Conservation (phyloP, 768 basidiomycete species). For the Hypholoma sublateritium region DNA sequence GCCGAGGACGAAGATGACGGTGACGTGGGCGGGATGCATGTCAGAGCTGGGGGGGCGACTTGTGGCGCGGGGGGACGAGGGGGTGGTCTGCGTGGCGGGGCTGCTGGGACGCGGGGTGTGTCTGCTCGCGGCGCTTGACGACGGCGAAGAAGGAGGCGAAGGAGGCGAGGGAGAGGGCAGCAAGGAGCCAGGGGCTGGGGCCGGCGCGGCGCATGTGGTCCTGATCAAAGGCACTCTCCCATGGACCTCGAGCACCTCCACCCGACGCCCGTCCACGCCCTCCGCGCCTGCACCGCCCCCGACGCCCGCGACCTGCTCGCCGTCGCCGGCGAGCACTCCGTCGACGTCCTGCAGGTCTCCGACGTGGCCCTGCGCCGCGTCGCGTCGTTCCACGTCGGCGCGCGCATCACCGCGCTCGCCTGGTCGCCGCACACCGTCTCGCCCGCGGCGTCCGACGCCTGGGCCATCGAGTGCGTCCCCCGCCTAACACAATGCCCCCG, state of each 20-base stretch:
- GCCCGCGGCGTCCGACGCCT: constrained; percentile 60
- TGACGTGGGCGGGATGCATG: constrained; percentile 50
- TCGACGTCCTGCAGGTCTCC: constrained; percentile 68
- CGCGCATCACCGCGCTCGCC: constrained; percentile 69
- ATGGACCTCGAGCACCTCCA: constrained; percentile 67
- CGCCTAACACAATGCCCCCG: constrained; percentile 3
- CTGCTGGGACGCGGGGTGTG: constrained; percentile 58
- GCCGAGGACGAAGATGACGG: constrained; percentile 92
- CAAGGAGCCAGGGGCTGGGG: constrained; percentile 66
- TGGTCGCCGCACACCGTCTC: constrained; percentile 76
- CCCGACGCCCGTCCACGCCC: constrained; percentile 56
- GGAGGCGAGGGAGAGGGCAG: constrained; percentile 54
- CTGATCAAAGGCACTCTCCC: constrained; percentile 15
- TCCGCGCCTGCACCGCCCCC: constrained; percentile 62
- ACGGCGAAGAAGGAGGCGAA: constrained; percentile 58
- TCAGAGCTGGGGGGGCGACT: constrained; percentile 13
- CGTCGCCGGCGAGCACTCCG: constrained; percentile 69
- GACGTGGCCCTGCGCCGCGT: constrained; percentile 42
- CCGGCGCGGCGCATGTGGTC: constrained; percentile 29
- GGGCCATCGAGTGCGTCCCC: constrained; percentile 69
- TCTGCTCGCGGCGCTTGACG: constrained; percentile 54
- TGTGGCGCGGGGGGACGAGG: constrained; percentile 61
- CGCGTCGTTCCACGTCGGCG: constrained; percentile 75
- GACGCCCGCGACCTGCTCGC: constrained; percentile 73
- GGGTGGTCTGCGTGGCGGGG: constrained; percentile 65